Evolutionary conservation across 176 grass and related monocot species (phyloP), one percentile per base, ranked within the genome.

Genomic region (Paspalum vaginatum): DNA sequence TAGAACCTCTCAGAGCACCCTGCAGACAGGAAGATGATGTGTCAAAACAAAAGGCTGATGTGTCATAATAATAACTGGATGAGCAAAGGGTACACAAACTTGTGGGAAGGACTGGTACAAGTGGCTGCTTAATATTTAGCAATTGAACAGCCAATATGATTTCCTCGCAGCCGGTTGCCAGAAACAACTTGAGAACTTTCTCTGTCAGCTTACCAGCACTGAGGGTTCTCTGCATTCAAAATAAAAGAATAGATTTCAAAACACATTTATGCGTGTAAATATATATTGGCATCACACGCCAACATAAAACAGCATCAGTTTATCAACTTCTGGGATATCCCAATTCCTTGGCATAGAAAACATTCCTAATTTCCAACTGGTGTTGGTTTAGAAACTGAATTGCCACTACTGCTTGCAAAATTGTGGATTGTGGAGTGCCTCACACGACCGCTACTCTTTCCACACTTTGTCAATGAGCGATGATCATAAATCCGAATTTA

Each of bases 1-100:
- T 94, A 98, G 57, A 98, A 93, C 79, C 92, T 94, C 21, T 93
- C 92, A 21, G 88, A 98, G 78, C 96, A 98, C 88, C 96, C 96
- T 98, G 80, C 47, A 68, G 66, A 56, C 74, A 74, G 75, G 60
- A 79, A 40, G 42, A 87, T 58, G 16, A 2, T 9, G 4, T 72
- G 79, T 80, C 11, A 91, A 76, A 85, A 87, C 15, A 10, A 26
- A 60, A 60, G 61, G 61, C 53, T 79, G 2, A 44, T 67, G 16
- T 74, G 14, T 3, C 32, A 60, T 55, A 64, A 78, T 72, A 20
- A 44, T 26, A 77, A 64, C 55, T 4, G 0, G 40, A 76, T 37
- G 11, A 1, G 7, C 48, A 75, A 25, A 80, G 15, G 21, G 25
- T 66, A 46, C 18, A 27, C 74, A 40, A 85, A 95, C 95, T 91